Conservation (phyloP, 2,329 filamentous ascomycete species). For the Aspergillus bombycis region DNA sequence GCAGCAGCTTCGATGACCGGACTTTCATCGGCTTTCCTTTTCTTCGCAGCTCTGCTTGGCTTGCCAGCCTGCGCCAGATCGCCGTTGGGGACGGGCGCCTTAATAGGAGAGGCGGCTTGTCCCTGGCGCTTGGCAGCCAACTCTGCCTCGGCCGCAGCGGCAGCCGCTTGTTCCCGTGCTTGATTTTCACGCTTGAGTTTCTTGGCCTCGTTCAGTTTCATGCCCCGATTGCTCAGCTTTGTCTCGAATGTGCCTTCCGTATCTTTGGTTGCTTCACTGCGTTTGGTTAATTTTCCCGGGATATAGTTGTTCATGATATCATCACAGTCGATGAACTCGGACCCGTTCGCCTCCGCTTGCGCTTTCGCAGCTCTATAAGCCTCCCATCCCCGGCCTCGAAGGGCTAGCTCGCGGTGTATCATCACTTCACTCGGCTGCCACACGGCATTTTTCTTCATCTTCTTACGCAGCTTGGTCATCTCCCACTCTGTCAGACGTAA, state of each 20-base stretch:
- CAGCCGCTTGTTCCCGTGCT: conserved; percentile 52
- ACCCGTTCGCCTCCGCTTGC: conserved; percentile 54
- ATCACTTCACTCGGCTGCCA: conserved; percentile 70
- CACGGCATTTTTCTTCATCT: conserved; percentile 73
- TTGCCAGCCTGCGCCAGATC: conserved; percentile 21
- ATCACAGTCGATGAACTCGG: conserved; percentile 62
- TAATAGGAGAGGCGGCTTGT: conserved; percentile 13
- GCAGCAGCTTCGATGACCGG: conserved; percentile 31
- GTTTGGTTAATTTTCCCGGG: conserved; percentile 43
- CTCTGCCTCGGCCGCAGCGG: conserved; percentile 25
- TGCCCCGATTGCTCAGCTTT: conserved; percentile 60
- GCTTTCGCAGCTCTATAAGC: conserved; percentile 54
- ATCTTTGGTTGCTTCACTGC: conserved; percentile 45
- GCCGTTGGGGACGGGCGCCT: conserved; percentile 17
- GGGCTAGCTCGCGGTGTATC: conserved; percentile 66
- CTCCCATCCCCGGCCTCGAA: conserved; percentile 58
- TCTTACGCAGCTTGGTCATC: conserved; percentile 67
- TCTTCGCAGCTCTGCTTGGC: conserved; percentile 36
- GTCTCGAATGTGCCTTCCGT: conserved; percentile 49
- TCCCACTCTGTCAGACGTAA: conserved; percentile 68
- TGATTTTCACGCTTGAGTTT: conserved; percentile 61
- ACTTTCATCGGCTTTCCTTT: conserved; percentile 59
- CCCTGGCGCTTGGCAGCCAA: conserved; percentile 20
- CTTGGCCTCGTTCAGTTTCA: conserved; percentile 64
- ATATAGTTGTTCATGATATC: conserved; percentile 43